Conservation (phyloP, 176 grass and related monocot species). For the Thinopyrum elongatum region DNA sequence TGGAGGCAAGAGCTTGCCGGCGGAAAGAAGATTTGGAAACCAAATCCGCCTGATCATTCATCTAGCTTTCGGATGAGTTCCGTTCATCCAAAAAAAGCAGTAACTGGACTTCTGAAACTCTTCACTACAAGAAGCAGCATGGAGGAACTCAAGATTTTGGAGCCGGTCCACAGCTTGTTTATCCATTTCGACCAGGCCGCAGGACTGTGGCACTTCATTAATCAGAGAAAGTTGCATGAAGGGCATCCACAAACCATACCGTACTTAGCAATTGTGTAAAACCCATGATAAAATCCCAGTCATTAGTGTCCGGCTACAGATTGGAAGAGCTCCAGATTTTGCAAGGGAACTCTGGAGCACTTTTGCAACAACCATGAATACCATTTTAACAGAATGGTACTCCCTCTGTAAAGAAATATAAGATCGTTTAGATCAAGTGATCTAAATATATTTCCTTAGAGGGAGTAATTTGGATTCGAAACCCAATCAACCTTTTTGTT, state of each 20-base stretch:
- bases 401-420: no score
- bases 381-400: no score
- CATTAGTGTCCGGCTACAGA: not conserved
- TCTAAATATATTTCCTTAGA: no score
- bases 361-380: no score
- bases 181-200: not conserved
- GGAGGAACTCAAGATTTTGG: not conserved
- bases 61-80: no score
- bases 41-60: no score
- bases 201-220: not conserved
- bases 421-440: no score
- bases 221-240: not conserved
- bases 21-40: no score
- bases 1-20: no score
- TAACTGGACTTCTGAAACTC: no score
- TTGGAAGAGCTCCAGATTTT: not conserved
- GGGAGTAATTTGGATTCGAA: not conserved
- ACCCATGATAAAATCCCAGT: not conserved
- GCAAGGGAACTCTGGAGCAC: no score
- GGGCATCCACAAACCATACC: not conserved
- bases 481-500: not conserved
- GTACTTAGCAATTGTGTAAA: not conserved
- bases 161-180: not conserved
- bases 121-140: not conserved
- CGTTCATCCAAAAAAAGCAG: no score